Evolutionary conservation across 1,139 yeast species (phyloP), one percentile per base, ranked within the genome.

Genomic region (Suhomyces yuchorum): DNA sequence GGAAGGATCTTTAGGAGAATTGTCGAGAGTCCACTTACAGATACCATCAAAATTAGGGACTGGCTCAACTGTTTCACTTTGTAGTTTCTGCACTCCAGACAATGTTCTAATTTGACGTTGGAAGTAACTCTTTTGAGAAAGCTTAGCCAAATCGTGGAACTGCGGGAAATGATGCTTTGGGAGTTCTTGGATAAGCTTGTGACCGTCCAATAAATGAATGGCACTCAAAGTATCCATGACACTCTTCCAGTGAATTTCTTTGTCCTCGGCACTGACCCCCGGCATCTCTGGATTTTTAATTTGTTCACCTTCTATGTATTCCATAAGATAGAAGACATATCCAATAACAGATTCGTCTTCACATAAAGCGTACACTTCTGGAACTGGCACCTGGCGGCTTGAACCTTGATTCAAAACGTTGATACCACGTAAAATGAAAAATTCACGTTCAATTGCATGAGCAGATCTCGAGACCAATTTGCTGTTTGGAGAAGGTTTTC

Each of bases 401-500:
- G 61, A 50, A 28, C 23, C 44, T 14, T 53, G 50, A 48, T 74
- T 72, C 48, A 71, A 67, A 1, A 59, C 60, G 20, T 70, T 66
- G 36, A 79, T 72, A 2, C 82, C 82, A 44, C 71, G 70, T 37
- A 83, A 64, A 62, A 83, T 75, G 61, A 73, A 73, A 57, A 79
- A 83, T 57, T 84, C 89, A 26, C 88, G 62, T 57, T 84, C 88
- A 32, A 84, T 79, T 6, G 87, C 82, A 61, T 84, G 89, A 0
- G 89, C 87, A 8, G 83, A 76, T 52, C 73, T 77, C 24, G 84
- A 78, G 18, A 82, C 78, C 48, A 84, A 68, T 51, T 79, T 70
- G 41, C 62, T 62, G 54, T 78, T 79, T 2, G 84, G 75, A n/a
- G 78, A 73, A 0, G 89, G 89, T 59, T 84, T 83, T 54, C 84